Conservation (phyloP, 75 land plant species). For the Sequoia sempervirens region DNA sequence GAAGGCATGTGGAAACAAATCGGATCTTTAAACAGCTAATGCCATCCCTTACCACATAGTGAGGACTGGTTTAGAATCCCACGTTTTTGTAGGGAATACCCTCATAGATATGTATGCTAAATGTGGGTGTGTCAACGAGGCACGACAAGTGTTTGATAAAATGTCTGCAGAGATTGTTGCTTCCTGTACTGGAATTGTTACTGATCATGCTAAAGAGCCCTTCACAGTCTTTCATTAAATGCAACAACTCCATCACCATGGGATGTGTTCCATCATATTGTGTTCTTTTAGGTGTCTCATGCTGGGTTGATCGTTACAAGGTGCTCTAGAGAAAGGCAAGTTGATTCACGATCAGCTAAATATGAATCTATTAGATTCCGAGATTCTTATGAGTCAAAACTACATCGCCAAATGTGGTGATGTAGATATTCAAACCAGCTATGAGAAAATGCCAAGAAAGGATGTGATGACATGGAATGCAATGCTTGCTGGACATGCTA, state of each 20-base stretch:
- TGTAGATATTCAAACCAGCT: too few relatives aligned
- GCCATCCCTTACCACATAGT: background rate
- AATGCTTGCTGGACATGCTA: too few relatives aligned
- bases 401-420: too few relatives aligned
- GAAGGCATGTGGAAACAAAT: conserved; percentile 8
- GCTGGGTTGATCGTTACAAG: too few relatives aligned
- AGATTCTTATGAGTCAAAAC: too few relatives aligned
- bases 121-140: background rate
- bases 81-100: conserved; percentile 15
- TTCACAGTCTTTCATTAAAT: background rate
- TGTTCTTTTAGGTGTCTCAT: too few relatives aligned
- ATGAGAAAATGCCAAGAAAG: too few relatives aligned
- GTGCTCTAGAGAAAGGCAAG: background rate
- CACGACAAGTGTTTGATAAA: background rate
- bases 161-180: background rate
- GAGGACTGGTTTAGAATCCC: conserved; percentile 9
- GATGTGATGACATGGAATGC: too few relatives aligned
- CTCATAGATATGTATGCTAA: conserved; percentile 11
- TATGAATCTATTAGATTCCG: too few relatives aligned
- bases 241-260: conserved; percentile 1
- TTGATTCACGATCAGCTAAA: too few relatives aligned
- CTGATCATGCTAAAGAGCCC: background rate
- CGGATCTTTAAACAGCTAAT: background rate
- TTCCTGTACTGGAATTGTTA: background rate
- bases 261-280: too few relatives aligned